Percentiles rank a stretch among this genome's conserved stretches.
Conservation (phyloP, 495 filamentous ascomycete species). For the Trichoderma orchidacearum region DNA sequence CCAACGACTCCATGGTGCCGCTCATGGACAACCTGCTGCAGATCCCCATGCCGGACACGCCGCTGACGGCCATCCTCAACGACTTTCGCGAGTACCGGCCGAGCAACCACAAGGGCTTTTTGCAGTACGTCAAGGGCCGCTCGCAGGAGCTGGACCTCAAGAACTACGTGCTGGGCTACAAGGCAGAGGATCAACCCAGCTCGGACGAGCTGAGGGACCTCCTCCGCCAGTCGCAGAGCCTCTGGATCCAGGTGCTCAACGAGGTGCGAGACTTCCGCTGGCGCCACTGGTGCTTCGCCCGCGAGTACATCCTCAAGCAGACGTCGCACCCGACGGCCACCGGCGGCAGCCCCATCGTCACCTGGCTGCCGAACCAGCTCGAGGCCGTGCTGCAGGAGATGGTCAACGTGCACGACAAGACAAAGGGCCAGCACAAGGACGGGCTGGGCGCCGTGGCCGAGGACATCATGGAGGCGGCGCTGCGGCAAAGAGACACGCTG, state of each 20-base stretch:
- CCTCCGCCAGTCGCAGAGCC: conserved; percentile 24
- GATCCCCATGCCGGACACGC: conserved; percentile 69
- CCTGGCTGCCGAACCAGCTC: conserved; percentile 79
- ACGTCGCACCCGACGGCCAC: conserved; percentile 78
- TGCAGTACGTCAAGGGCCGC: conserved; percentile 50
- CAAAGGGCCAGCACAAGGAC: conserved; percentile 24
- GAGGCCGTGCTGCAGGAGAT: conserved; percentile 66
- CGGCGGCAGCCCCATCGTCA: conserved; percentile 83
- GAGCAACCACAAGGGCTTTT: conserved; percentile 70
- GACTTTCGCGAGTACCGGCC: conserved; percentile 82
- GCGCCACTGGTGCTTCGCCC: conserved; percentile 90
- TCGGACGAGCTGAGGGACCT: conserved; percentile 9
- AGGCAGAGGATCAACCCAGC: conserved; percentile 17
- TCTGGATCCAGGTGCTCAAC: conserved; percentile 63
- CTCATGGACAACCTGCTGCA: conserved; percentile 72
- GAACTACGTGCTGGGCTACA: conserved; percentile 44
- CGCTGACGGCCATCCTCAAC: conserved; percentile 68
- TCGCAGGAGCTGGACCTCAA: conserved; percentile 42
- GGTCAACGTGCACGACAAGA: conserved; percentile 40
- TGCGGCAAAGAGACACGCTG: conserved; percentile 54
- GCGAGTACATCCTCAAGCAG: conserved; percentile 81
- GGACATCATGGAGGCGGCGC: conserved; percentile 59
- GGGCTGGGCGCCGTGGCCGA: conserved; percentile 19
- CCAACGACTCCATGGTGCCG: conserved; percentile 80
- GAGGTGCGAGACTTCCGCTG: conserved; percentile 85